These are phyloP conservation scores for Ascodesmis nigricans DNA, from an alignment of 495 filamentous ascomycete species.

Conservation along the genomic window DNA sequence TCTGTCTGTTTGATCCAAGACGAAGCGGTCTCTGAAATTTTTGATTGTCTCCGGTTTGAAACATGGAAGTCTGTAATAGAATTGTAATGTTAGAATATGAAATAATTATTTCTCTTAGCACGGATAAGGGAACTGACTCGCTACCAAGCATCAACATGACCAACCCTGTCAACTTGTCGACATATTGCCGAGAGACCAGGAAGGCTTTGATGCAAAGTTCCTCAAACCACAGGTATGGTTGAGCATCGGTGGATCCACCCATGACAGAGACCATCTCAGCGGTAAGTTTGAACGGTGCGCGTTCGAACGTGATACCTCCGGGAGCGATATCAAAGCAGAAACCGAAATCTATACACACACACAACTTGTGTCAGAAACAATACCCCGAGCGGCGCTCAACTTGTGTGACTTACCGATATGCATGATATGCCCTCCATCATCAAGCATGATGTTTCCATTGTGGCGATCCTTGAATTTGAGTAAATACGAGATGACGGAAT, in stretches of 20 bases:
- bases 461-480: constrained; percentile 98
- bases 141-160: constrained; percentile 90
- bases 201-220: constrained; percentile 91
- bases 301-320: constrained; percentile 87
- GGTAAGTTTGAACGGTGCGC: constrained; percentile 94
- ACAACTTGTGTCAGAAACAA: constrained; percentile 3
- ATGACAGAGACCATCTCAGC: constrained; percentile 96
- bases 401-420: constrained; percentile 38
- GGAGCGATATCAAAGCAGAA: constrained; percentile 99
- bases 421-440: constrained; percentile 88
- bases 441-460: constrained; percentile 99
- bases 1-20: constrained; percentile 74
- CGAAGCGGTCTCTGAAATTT: constrained; percentile 83
- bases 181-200: constrained; percentile 69
- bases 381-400: not conserved
- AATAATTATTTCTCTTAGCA: not conserved
- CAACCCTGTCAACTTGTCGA: constrained; percentile 66
- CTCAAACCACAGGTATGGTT: constrained; percentile 88
- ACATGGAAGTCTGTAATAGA: constrained; percentile 42
- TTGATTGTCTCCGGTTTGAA: constrained; percentile 93
- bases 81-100: constrained; percentile 5
- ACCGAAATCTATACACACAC: constrained; percentile 47
- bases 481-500: constrained; percentile 91
- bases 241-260: constrained; percentile 65
- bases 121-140: constrained; percentile 26